Evolutionary conservation across 106 monocot genomes (phyloP).

Genomic region (Narthecium ossifragum): DNA sequence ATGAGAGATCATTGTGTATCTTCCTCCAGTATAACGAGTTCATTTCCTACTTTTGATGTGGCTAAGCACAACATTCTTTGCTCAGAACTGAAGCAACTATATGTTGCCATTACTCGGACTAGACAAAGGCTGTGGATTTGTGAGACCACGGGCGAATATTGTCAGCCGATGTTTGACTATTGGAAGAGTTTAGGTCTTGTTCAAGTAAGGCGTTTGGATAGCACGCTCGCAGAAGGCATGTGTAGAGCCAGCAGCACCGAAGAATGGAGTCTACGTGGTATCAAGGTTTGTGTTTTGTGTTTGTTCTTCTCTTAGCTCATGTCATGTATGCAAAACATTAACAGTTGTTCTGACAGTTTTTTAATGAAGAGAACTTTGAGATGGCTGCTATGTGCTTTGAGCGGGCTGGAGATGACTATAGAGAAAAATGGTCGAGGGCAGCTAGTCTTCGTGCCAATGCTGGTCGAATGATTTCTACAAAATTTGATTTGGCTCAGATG

Average conservation of each 20-base stretch:
- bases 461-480: constrained; percentile 19
- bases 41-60: constrained; percentile 38
- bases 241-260: constrained; percentile 24
- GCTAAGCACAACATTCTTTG: constrained; percentile 43
- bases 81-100: constrained; percentile 71
- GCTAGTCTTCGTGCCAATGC: constrained; percentile 45
- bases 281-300: constrained; percentile 30
- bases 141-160: constrained; percentile 34
- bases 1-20: constrained; percentile 25
- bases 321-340: neutral
- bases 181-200: constrained; percentile 61
- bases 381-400: constrained; percentile 70
- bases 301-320: neutral
- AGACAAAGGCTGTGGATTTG: constrained; percentile 70
- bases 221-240: constrained; percentile 31
- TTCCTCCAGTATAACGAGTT: neutral
- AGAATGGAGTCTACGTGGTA: constrained; percentile 53
- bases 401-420: constrained; percentile 34
- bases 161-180: constrained; percentile 64
- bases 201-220: constrained; percentile 31
- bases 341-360: constrained; percentile 20
- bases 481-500: constrained; percentile 23
- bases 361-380: constrained; percentile 47
- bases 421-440: constrained; percentile 49
- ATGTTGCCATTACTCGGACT: constrained; percentile 75